These are phyloP conservation scores for Protomyces inouyei DNA, from an alignment of 1,139 yeast genomes.

Conservation along the genomic window DNA sequence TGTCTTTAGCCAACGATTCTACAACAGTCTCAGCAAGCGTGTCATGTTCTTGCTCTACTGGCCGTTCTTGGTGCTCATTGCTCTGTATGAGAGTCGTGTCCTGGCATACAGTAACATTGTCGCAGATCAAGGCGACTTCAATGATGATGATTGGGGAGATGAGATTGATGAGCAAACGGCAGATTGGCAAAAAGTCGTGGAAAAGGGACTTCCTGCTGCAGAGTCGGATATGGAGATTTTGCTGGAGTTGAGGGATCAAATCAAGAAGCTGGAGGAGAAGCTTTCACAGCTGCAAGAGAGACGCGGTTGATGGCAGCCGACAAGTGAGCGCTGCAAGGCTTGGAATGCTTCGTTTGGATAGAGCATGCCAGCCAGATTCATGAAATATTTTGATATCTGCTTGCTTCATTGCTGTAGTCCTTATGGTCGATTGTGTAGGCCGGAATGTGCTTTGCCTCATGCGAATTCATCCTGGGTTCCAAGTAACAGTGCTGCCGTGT, in stretches of 20 bases:
- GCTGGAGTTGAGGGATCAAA: not conserved
- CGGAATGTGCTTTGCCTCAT: too few species aligned
- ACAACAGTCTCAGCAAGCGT: constrained; percentile 45
- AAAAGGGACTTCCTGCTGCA: constrained; percentile 74
- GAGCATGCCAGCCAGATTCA: too few species aligned
- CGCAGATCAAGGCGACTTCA: constrained; percentile 51
- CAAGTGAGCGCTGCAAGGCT: too few species aligned
- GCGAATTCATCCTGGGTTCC: too few species aligned
- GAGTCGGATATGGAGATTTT: constrained; percentile 54
- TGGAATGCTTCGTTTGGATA: too few species aligned
- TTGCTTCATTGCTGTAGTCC: too few species aligned
- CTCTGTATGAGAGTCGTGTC: constrained; percentile 37
- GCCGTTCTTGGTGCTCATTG: constrained; percentile 59
- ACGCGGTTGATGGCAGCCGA: too few species aligned
- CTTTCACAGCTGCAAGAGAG: not conserved
- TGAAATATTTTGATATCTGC: too few species aligned
- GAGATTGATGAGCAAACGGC: constrained; percentile 64
- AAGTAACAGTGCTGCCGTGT: too few species aligned
- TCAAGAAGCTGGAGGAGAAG: constrained; percentile 7
- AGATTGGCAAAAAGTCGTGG: constrained; percentile 77
- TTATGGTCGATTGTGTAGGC: too few species aligned
- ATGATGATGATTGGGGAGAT: constrained; percentile 39
- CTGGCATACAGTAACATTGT: constrained; percentile 9
- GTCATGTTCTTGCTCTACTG: constrained; percentile 64
- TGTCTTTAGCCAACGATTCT: constrained; percentile 39